These are phyloP conservation scores for Cryphonectria japonica DNA, from an alignment of 2,329 filamentous ascomycete genomes.

Conservation along the genomic window DNA sequence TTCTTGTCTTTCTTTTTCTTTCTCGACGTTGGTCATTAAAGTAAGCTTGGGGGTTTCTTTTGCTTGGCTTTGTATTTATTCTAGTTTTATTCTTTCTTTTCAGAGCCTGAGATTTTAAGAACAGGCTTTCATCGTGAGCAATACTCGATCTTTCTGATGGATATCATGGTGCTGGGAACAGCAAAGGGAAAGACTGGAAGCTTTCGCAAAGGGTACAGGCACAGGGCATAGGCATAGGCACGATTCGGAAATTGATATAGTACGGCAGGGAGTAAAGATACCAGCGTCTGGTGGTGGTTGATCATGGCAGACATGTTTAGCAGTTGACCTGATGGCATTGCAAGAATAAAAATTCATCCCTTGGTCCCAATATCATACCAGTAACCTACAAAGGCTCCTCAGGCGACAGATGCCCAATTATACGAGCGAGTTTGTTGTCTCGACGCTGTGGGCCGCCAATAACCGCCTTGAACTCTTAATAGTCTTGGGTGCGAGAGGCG, in stretches of 20 bases:
- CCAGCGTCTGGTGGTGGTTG: neutral
- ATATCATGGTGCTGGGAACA: neutral
- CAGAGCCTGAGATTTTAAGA: neutral
- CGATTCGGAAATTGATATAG: neutral
- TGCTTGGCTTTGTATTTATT: too few species aligned
- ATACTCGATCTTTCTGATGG: neutral
- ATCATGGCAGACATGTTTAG: neutral
- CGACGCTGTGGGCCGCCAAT: neutral
- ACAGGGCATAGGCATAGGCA: neutral
- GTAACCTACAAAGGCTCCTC: neutral
- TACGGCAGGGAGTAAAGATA: neutral
- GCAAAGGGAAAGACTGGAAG: neutral
- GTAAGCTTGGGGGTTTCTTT: too few species aligned
- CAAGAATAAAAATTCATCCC: neutral
- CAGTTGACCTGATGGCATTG: neutral
- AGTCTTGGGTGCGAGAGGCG: neutral
- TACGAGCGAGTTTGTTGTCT: neutral
- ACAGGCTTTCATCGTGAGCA: neutral
- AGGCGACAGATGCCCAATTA: neutral
- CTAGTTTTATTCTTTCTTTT: neutral
- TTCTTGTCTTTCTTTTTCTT: too few species aligned
- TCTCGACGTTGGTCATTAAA: too few species aligned
- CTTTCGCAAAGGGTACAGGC: neutral
- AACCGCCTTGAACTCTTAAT: neutral
- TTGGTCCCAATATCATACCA: neutral